Evolutionary conservation across 306 rosid species (phyloP).

Genomic region (Sesbania bispinosa): DNA sequence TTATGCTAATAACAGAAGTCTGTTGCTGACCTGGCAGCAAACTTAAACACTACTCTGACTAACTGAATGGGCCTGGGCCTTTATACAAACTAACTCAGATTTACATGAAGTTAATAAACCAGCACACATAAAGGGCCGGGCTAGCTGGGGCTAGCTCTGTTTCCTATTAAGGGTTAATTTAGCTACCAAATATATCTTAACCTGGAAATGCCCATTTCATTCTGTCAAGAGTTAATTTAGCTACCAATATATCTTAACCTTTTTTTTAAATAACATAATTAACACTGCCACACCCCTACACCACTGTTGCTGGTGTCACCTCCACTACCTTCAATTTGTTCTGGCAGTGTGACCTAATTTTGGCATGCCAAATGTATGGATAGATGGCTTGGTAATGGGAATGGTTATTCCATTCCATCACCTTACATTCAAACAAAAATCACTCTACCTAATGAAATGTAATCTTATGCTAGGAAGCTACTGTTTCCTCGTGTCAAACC

Average conservation of each 20-base stretch:
- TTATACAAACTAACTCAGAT: too few species aligned
- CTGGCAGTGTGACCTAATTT: not conserved
- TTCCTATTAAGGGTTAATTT: too few species aligned
- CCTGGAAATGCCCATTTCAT: not conserved
- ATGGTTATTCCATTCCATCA: not conserved
- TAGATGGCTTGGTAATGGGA: slow-evolving; percentile 1
- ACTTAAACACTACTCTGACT: too few species aligned
- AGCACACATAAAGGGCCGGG: too few species aligned
- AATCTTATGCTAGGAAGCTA: not conserved
- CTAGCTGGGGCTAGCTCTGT: too few species aligned
- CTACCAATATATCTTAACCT: not conserved
- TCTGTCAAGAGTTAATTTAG: not conserved
- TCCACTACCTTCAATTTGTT: not conserved
- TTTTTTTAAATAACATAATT: too few species aligned
- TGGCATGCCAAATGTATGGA: not conserved
- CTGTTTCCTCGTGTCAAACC: not conserved
- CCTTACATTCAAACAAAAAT: not conserved
- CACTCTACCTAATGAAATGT: not conserved
- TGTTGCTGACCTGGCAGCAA: too few species aligned
- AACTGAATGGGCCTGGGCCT: too few species aligned
- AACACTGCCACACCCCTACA: too few species aligned
- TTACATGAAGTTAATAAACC: too few species aligned
- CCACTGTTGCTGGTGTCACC: not conserved
- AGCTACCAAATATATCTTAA: too few species aligned
- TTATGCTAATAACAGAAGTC: too few species aligned